A percentile compares a stretch with the other conserved stretches of the same genome.
These are phyloP conservation scores for Picea mariana DNA, from an alignment of 83 land plant species.

Conservation along the genomic window DNA sequence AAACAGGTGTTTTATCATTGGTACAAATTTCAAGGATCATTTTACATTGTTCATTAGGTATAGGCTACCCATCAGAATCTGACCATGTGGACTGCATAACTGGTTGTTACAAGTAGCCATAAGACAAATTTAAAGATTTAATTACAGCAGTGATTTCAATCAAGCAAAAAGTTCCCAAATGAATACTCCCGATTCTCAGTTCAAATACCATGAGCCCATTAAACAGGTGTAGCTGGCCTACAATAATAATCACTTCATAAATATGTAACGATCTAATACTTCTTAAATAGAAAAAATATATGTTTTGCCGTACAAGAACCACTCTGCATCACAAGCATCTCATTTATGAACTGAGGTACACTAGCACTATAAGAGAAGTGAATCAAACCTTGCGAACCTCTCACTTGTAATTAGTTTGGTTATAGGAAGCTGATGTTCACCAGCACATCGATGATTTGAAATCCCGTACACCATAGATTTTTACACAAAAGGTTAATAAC, in stretches of 20 bases:
- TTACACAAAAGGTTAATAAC: background rate
- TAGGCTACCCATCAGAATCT: too few species aligned
- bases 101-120: too few species aligned
- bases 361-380: background rate
- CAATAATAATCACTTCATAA: background rate
- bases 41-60: too few species aligned
- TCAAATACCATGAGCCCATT: too few species aligned
- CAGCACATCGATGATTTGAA: background rate
- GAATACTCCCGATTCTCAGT: background rate
- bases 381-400: background rate
- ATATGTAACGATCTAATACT: background rate
- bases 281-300: background rate
- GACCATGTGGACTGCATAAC: too few species aligned
- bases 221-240: too few species aligned
- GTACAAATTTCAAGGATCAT: too few species aligned
- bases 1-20: too few species aligned
- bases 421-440: conserved; percentile 5
- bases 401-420: background rate
- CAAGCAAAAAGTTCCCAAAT: background rate
- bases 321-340: background rate
- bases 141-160: conserved; percentile 3
- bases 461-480: background rate
- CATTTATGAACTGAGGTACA: conserved; percentile 8
- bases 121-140: background rate
- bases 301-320: background rate